Evolutionary conservation across 2,329 filamentous ascomycete species (phyloP), one percentile per base, ranked within the genome.

Genomic region (Fusarium drepaniforme): DNA sequence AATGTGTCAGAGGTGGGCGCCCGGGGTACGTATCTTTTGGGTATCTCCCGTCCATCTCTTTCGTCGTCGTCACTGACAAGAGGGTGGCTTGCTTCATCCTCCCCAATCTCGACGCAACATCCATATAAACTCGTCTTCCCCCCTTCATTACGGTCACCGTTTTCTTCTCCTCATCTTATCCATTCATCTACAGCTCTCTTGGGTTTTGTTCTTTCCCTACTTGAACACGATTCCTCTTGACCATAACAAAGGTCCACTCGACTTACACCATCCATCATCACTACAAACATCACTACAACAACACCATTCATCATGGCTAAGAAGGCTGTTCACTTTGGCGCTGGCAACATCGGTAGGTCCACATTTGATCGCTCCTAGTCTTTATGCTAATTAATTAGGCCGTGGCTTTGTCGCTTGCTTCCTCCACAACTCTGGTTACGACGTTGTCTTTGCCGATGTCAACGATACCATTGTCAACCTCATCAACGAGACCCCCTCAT

Each of bases 361-460:
- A 59, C 12, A 2, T 1, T 18, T 21, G 5, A 21, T 33, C 13
- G 11, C 33, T 37, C 28, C 13, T 59, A 35, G 37, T 64, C 28
- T 57, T 6, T 23, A 61, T 33, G 74, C 71, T 76, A 67, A 77
- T 49, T 33, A 15, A 11, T 8, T 25, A 88, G 86, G 89, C 84
- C 93, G 93, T 83, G 93, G 94, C 84, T 97, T 97, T 78, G 94
- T 97, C 66, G 94, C 93, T 80, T 95, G 95, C 85, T 97, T 98
- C 86, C 91, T 98, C 46, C 94, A 98, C 88, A 93, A 97, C 84
- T 97, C 96, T 15, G 96, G 94, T 82, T 99, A 96, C 83, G 94
- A 98, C 82, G 96, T 99, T 80, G 89, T 98, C 86, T 98, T 99
- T 81, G 93, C 97, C 79, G 97, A 99, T 88, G 96, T 99, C 77